Conservation (phyloP, 1,139 yeast species). For the Blastobotrys serpentis region DNA sequence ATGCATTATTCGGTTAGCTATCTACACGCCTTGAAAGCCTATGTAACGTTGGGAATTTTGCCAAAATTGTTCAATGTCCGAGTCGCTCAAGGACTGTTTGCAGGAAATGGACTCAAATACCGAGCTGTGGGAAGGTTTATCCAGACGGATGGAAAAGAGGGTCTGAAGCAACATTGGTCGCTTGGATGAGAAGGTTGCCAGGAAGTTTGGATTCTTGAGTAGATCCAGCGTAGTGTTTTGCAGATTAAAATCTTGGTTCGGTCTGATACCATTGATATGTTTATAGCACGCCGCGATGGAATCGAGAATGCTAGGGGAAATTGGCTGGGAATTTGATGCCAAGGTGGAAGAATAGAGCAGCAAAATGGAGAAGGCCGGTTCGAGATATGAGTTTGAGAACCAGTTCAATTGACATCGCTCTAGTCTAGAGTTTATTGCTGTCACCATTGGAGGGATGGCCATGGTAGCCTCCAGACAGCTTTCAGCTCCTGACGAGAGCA, state of each 20-base stretch:
- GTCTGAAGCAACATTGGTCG: not conserved
- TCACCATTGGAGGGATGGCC: conserved; percentile 15
- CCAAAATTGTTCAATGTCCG: conserved; percentile 2
- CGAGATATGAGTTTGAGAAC: conserved; percentile 18
- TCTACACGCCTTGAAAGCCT: conserved; percentile 1
- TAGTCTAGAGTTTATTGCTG: conserved; percentile 12
- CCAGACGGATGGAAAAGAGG: not conserved
- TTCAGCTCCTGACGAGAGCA: conserved; percentile 12
- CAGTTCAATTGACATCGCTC: conserved; percentile 20
- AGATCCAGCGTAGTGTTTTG: not conserved
- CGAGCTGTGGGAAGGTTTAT: conserved; percentile 2
- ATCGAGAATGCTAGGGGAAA: not conserved
- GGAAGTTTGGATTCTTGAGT: not conserved
- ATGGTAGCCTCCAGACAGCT: conserved; percentile 16
- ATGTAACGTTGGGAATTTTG: not conserved
- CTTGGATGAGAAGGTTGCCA: conserved; percentile 1
- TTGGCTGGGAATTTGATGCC: not conserved
- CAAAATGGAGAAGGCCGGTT: conserved; percentile 10
- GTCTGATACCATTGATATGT: conserved; percentile 4
- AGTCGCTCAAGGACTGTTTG: not conserved
- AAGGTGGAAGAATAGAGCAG: conserved; percentile 11
- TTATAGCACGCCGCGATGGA: not conserved
- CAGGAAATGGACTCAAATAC: not conserved
- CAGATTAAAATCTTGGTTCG: not conserved
- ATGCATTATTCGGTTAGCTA: no score